These are phyloP conservation scores for Fusarium udum DNA, from an alignment of 2,329 filamentous ascomycete genomes.

Conservation along the genomic window DNA sequence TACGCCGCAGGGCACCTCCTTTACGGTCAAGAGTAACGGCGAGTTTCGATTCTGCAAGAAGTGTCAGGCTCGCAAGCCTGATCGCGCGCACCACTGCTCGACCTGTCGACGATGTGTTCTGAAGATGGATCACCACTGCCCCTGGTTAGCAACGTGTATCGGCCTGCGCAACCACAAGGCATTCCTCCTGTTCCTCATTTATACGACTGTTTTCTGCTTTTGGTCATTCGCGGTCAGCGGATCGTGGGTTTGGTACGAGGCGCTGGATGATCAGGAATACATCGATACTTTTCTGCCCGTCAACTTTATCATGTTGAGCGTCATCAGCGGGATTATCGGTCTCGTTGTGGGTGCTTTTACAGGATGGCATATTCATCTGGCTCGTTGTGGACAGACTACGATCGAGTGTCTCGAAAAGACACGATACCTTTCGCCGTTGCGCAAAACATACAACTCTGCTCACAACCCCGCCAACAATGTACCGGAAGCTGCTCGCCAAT, in stretches of 20 bases:
- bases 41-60: constrained; percentile 95
- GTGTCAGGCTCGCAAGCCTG: constrained; percentile 92
- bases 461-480: constrained; percentile 62
- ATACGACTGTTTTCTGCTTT: constrained; percentile 87
- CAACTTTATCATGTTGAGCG: constrained; percentile 88
- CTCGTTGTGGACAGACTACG: constrained; percentile 83
- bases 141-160: constrained; percentile 96
- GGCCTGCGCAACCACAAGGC: constrained; percentile 95
- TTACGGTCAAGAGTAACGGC: constrained; percentile 93
- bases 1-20: constrained; percentile 69
- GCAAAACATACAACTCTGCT: constrained; percentile 72
- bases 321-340: constrained; percentile 90
- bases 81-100: constrained; percentile 96
- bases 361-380: constrained; percentile 88
- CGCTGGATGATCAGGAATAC: constrained; percentile 76
- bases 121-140: constrained; percentile 99
- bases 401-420: constrained; percentile 98
- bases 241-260: constrained; percentile 85
- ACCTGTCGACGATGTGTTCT: constrained; percentile 93
- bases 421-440: constrained; percentile 84
- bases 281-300: constrained; percentile 83
- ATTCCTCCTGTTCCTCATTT: constrained; percentile 91
- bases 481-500: constrained; percentile 71
- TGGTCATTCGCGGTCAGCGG: constrained; percentile 80
- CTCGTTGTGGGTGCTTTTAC: constrained; percentile 91